These are phyloP conservation scores for Amanita exitialis DNA, from an alignment of 768 basidiomycete species.

Conservation along the genomic window DNA sequence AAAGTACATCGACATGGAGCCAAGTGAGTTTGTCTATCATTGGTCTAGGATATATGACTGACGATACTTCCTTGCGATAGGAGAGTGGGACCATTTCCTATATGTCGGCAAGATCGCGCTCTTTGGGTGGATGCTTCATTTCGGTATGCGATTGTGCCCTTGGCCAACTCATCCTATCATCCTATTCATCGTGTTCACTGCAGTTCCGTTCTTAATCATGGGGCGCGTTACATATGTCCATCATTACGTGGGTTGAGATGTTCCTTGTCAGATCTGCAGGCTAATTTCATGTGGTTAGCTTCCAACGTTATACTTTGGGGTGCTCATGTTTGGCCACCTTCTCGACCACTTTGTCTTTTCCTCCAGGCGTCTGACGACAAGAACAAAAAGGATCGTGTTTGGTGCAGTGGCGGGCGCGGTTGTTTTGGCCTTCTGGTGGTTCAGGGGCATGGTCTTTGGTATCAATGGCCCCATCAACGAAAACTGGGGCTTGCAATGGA, in stretches of 20 bases:
- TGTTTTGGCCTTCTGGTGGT: slow-evolving; percentile 90
- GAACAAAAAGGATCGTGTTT: slow-evolving; percentile 68
- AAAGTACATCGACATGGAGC: slow-evolving; percentile 86
- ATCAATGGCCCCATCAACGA: slow-evolving; percentile 82
- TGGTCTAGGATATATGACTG: not conserved
- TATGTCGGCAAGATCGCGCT: slow-evolving; percentile 90
- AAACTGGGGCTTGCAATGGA: slow-evolving; percentile 74
- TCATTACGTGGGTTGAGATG: slow-evolving; percentile 69
- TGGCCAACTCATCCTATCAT: slow-evolving; percentile 1
- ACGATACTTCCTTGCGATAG: slow-evolving; percentile 21
- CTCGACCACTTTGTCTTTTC: slow-evolving; percentile 92
- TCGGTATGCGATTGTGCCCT: slow-evolving; percentile 36
- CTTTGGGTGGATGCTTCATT: slow-evolving; percentile 90
- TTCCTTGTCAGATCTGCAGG: not conserved
- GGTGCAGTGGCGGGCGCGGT: slow-evolving; percentile 47
- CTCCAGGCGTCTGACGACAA: slow-evolving; percentile 47
- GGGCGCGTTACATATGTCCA: slow-evolving; percentile 94
- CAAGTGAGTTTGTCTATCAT: slow-evolving; percentile 39
- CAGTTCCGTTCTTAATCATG: slow-evolving; percentile 97
- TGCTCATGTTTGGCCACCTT: slow-evolving; percentile 84
- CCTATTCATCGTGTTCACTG: slow-evolving; percentile 1
- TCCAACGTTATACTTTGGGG: slow-evolving; percentile 94
- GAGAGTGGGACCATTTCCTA: slow-evolving; percentile 91
- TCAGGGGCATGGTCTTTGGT: slow-evolving; percentile 81
- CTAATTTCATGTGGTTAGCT: slow-evolving; percentile 37